Base-by-base conservation (phyloP, 306 rosid species). In the Corylus avellana region DNA sequence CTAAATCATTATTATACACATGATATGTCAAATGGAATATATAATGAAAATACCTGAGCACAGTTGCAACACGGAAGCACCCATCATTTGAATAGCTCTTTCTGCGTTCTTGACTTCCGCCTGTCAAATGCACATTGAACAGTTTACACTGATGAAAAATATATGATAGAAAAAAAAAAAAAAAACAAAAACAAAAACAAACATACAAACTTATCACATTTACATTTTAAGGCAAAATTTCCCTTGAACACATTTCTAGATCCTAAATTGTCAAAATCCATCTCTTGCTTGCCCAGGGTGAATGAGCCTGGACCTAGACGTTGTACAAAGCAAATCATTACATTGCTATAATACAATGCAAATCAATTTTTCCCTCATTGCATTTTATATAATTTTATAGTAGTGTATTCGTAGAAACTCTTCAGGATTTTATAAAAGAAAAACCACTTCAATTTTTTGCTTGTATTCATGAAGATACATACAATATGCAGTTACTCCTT, bases 31-130 rank as follows among this genome's bases (percentile, higher is more conserved):
- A 64, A 25, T 5, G 64, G n/a, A 37, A 55, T 35, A 72, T 54
- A 53, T 48, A 68, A 75, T 11, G 74, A 75, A 58, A 78, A 77
- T 85, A 91, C 98, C 97, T 54, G 97, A 79, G 83, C 90, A 86
- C 7, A 88, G 82, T 85, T 88, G 91, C 83, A 88, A 74, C 42
- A 91, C 49, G 13, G 95, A 91, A 44, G 92, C 98, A 69, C 98
- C 97, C 94, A 95, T 86, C 82, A 78, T 81, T 78, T 87, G 89
- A 75, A 94, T 87, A 58, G 98, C 93, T 59, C 76, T 90, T 83
- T 90, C 94, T 70, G 97, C 98, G 86, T 84, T 92, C 78, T 35
- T 80, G 72, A 91, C 91, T 89, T 95, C 98, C 55, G n/a, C 94
- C 97, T 90, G 77, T 75, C 74, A 73, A 75, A 78, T 73, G 70